A percentile compares a stretch with the other conserved stretches of the same genome.
phyloP scores from a whole-genome alignment of 257 asterid genomes.

The Prunella vulgaris region DNA sequence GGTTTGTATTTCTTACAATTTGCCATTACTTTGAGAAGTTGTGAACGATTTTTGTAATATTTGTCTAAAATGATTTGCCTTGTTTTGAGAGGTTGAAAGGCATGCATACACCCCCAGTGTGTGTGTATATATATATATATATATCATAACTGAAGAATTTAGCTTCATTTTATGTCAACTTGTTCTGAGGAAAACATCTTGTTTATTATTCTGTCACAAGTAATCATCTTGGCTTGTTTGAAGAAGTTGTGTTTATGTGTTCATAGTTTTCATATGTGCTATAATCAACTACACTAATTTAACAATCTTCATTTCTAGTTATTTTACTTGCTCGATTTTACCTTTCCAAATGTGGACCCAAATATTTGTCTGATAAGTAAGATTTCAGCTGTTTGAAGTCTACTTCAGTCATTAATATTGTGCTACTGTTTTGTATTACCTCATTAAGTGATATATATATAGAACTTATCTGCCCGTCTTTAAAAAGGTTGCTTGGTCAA shows the following conservation, averaged over 20 bases:
- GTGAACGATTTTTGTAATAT: background rate
- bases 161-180: too few relatives aligned
- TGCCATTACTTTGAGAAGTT: background rate
- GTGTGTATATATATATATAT: too few relatives aligned
- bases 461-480: background rate
- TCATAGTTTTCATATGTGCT: background rate
- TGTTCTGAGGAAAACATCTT: too few relatives aligned
- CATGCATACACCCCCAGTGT: too few relatives aligned
- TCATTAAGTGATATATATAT: background rate
- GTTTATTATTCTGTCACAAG: too few relatives aligned
- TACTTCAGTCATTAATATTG: background rate
- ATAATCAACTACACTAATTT: background rate
- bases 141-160: too few relatives aligned
- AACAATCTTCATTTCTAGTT: background rate
- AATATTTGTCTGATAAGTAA: background rate
- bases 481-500: background rate
- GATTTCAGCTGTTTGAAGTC: background rate
- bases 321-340: background rate
- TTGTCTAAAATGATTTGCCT: background rate
- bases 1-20: slow-evolving; percentile 25
- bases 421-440: background rate
- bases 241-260: too few relatives aligned
- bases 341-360: background rate
- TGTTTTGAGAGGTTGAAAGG: too few relatives aligned
- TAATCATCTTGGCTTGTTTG: too few relatives aligned